Evolutionary conservation across 2,329 filamentous ascomycete species (phyloP), one percentile per base, ranked within the genome.

Genomic region (Mollisia scopiformis): DNA sequence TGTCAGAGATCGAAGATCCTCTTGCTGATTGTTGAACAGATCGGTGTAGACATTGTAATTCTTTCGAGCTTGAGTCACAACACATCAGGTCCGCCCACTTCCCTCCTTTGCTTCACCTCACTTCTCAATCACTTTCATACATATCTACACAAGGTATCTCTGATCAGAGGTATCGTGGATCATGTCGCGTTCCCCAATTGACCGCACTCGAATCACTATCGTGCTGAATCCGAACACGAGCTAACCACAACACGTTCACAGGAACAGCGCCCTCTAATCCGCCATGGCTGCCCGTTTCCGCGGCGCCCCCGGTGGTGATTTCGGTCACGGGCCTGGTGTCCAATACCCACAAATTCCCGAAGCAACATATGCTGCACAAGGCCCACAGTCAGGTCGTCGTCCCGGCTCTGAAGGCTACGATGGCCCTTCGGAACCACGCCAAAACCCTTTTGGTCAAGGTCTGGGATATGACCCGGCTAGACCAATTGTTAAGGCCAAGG

Each of bases 391-490:
- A 28, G 46, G 49, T 37, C 49, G 19, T 30, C 47, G 37, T 47
- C 43, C 43, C 7, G 43, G 58, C 2, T 61, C 63, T 7, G 63
- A 62, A 11, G 63, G 63, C 30, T 66, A 52, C 39, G 64, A 66
- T 55, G 64, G 64, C 33, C 59, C 62, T 50, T 43, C 52, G 19
- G 58, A 61, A 37, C 28, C 23, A 28, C 25, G 46, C 14, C 55
- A 39, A 51, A 68, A 63, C 19, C 64, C 67, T 0, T 71, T 65
- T 37, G 60, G 47, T 10, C 58, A 33, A 19, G 55, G 69, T 14
- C 64, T 79, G 27, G 81, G 81, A 0, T 79, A 71, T 27, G 82
- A 83, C 62, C 80, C 81, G 2, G 80, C 77, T 6, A 71, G 72
- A 3, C n/a, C 63, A 53, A 14, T 41, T 72, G 14, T 71, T 68